Conservation (phyloP, 345 rosid genomes). For the Litchi chinensis region DNA sequence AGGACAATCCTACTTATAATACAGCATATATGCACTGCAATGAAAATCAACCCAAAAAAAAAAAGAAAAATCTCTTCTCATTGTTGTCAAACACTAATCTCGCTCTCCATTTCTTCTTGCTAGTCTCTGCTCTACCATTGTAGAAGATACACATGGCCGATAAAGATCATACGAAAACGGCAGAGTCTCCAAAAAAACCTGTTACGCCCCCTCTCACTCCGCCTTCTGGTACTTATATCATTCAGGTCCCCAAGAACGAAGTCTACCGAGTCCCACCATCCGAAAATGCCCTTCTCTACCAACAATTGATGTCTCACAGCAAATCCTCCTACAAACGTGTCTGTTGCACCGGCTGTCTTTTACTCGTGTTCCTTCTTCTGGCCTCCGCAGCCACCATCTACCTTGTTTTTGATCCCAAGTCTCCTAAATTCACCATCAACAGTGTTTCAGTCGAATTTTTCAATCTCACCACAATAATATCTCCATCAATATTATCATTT, state of each 20-base stretch:
- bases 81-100: no score
- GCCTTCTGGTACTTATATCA: constrained; percentile 71
- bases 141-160: no score
- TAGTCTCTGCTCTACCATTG: no score
- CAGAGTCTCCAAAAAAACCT: not conserved
- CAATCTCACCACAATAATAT: constrained; percentile 37
- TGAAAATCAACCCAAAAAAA: no score
- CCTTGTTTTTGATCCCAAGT: constrained; percentile 68
- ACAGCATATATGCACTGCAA: no score
- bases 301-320: constrained; percentile 46
- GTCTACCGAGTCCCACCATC: constrained; percentile 86
- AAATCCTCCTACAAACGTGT: constrained; percentile 36
- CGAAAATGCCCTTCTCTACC: constrained; percentile 61
- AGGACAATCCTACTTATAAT: no score
- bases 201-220: constrained; percentile 23
- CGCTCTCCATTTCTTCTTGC: no score
- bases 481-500: constrained; percentile 25
- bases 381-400: constrained; percentile 49
- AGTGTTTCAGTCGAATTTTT: constrained; percentile 53
- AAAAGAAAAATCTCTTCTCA: no score
- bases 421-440: constrained; percentile 58
- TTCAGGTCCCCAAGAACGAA: constrained; percentile 82
- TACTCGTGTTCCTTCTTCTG: constrained; percentile 36
- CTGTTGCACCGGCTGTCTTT: constrained; percentile 39
- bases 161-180: no score